These are phyloP conservation scores for Celoporthe dispersa DNA, from an alignment of 2,329 filamentous ascomycete genomes.

Conservation along the genomic window DNA sequence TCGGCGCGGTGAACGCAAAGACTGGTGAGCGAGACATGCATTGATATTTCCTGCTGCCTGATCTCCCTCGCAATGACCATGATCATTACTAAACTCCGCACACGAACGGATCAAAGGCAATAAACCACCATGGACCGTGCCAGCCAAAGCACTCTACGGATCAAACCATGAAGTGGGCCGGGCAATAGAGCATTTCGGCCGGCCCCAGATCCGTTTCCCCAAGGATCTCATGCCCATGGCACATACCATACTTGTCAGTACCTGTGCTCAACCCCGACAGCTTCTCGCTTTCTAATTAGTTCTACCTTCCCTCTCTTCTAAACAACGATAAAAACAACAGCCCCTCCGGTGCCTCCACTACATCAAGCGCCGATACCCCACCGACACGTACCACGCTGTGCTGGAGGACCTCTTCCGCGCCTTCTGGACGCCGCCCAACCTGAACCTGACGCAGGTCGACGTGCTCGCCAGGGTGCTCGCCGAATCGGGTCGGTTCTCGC, in stretches of 20 bases:
- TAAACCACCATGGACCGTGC: slow-evolving; percentile 73
- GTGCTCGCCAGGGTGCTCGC: slow-evolving; percentile 49
- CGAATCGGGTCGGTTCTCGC: slow-evolving; percentile 50
- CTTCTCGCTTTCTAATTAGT: not conserved
- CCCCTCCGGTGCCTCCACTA: slow-evolving; percentile 69
- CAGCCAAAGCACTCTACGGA: slow-evolving; percentile 68
- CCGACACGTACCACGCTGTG: slow-evolving; percentile 53
- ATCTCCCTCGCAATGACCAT: not conserved
- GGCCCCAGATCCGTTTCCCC: slow-evolving; percentile 44
- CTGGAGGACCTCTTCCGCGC: slow-evolving; percentile 60
- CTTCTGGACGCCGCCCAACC: slow-evolving; percentile 65
- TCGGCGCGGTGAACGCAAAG: slow-evolving; percentile 67
- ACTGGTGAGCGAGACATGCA: slow-evolving; percentile 48
- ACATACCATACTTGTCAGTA: slow-evolving; percentile 47
- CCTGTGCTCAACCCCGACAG: not conserved
- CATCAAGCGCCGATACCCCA: slow-evolving; percentile 63
- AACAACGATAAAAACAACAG: slow-evolving; percentile 17
- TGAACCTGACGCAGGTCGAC: slow-evolving; percentile 63
- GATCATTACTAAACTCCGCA: slow-evolving; percentile 4
- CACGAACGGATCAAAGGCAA: slow-evolving; percentile 57
- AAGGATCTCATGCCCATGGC: slow-evolving; percentile 48
- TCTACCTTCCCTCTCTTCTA: not conserved
- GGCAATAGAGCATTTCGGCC: slow-evolving; percentile 44
- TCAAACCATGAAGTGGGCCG: slow-evolving; percentile 44
- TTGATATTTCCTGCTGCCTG: slow-evolving; percentile 18